Conservation (phyloP, 2,329 filamentous ascomycete genomes). For the Neopestalotiopsis sp. region DNA sequence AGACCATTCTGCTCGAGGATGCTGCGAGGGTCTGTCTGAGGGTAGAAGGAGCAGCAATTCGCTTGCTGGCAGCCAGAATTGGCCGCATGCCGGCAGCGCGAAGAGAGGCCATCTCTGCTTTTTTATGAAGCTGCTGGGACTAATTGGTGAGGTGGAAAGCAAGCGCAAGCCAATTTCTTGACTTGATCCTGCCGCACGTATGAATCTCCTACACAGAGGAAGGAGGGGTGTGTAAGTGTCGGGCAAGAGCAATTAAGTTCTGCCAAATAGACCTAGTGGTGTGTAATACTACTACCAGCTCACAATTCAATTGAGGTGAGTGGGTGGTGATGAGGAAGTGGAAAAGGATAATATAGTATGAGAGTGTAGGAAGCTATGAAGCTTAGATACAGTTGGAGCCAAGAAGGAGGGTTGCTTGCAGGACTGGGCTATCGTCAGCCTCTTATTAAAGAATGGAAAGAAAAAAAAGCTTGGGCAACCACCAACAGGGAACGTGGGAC, state of each 20-base stretch:
- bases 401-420: neutral
- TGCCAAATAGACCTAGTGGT: neutral
- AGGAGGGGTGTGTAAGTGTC: neutral
- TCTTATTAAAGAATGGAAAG: neutral
- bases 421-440: neutral
- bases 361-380: neutral
- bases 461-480: neutral
- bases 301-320: constrained; percentile 28
- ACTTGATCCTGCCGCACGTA: constrained; percentile 1
- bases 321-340: constrained; percentile 22
- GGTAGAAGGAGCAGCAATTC: constrained; percentile 22
- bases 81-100: constrained; percentile 34
- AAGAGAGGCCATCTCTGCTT: constrained; percentile 33
- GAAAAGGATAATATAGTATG: neutral
- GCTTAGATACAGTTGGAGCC: neutral
- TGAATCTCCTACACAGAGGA: constrained; percentile 1
- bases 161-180: neutral
- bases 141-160: neutral
- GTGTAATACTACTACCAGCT: constrained; percentile 4
- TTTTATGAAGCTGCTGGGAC: neutral
- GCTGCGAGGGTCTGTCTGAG: constrained; percentile 25
- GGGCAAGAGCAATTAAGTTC: constrained; percentile 17
- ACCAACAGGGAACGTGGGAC: neutral
- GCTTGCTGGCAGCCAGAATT: constrained; percentile 28
- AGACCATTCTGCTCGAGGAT: constrained; percentile 33